A percentile compares a stretch with the other conserved stretches of the same genome.
phyloP scores from a whole-genome alignment of 305 asterid species.

The Fraxinus angustifolia region DNA sequence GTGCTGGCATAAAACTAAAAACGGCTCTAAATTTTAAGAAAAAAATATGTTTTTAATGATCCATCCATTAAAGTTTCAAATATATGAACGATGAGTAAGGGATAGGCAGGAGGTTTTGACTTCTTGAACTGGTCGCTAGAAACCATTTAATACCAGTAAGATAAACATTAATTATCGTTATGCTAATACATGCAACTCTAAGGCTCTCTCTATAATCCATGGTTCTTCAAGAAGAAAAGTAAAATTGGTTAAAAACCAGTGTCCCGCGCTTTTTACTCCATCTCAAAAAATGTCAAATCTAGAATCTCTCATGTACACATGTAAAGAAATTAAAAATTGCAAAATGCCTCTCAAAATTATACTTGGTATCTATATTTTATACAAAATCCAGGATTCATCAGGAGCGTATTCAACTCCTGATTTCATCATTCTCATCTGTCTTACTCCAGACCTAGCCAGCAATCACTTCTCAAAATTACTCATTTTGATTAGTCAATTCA shows the following conservation, averaged over 20 bases:
- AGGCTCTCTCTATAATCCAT: not conserved
- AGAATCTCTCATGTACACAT: not conserved
- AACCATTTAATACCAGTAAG: not conserved
- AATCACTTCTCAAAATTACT: not conserved
- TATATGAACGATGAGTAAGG: not conserved
- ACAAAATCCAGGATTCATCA: not conserved
- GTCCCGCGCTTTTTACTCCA: not conserved
- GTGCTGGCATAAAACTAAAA: not conserved
- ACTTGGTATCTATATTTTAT: not conserved
- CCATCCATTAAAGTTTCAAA: not conserved
- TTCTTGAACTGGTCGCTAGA: not conserved
- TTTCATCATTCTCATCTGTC: not conserved
- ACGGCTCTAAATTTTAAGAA: not conserved
- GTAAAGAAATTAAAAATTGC: not conserved
- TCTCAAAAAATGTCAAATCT: not conserved
- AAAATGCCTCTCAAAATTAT: not conserved
- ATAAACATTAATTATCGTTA: not conserved
- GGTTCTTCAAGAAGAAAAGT: not conserved
- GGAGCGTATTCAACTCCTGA: not conserved
- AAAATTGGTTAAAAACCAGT: not conserved
- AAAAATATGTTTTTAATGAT: not conserved
- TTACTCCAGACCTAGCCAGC: not conserved
- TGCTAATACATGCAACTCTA: not conserved
- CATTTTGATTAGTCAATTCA: not conserved
- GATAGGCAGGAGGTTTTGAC: not conserved